Evolutionary conservation across 1,284 basidiomycete species (phyloP).

Genomic region (Earliella scabrosa): DNA sequence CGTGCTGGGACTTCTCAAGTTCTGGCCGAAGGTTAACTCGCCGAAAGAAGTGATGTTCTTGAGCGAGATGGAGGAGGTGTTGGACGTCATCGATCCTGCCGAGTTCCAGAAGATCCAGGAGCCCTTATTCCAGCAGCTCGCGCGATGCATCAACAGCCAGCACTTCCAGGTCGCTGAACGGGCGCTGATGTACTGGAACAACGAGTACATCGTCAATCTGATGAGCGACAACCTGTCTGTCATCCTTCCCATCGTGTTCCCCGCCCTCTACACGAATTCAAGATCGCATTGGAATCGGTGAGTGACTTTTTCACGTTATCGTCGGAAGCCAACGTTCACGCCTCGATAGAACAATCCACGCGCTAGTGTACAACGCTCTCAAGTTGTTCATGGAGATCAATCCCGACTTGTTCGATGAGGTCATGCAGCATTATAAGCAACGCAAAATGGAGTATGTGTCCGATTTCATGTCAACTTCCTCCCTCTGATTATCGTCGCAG

Average conservation of each 20-base stretch:
- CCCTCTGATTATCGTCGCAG: slow-evolving; percentile 42
- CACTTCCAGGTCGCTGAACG: slow-evolving; percentile 99
- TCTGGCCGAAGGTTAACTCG: slow-evolving; percentile 99
- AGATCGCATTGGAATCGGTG: slow-evolving; percentile 98
- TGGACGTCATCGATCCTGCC: slow-evolving; percentile 96
- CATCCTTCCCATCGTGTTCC: slow-evolving; percentile 96
- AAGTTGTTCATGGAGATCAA: slow-evolving; percentile 99
- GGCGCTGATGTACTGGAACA: slow-evolving; percentile 96
- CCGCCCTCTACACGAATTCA: slow-evolving; percentile 96
- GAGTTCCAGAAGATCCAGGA: slow-evolving; percentile 98
- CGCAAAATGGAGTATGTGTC: slow-evolving; percentile 77
- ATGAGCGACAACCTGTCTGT: slow-evolving; percentile 95
- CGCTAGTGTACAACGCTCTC: slow-evolving; percentile 98
- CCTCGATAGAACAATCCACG: slow-evolving; percentile 89
- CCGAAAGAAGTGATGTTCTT: slow-evolving; percentile 99
- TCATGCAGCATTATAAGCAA: slow-evolving; percentile 94
- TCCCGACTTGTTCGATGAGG: slow-evolving; percentile 92
- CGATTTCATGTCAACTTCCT: slow-evolving; percentile 15
- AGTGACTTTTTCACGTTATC: slow-evolving; percentile 34
- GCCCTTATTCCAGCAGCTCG: slow-evolving; percentile 93
- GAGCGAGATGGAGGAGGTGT: slow-evolving; percentile 98
- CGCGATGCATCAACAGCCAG: slow-evolving; percentile 98
- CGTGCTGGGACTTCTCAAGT: slow-evolving; percentile 92
- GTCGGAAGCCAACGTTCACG: neutral
- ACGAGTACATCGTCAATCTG: slow-evolving; percentile 99